These are phyloP conservation scores for Fraxinus platypoda DNA, from an alignment of 305 asterid species.

Conservation along the genomic window DNA sequence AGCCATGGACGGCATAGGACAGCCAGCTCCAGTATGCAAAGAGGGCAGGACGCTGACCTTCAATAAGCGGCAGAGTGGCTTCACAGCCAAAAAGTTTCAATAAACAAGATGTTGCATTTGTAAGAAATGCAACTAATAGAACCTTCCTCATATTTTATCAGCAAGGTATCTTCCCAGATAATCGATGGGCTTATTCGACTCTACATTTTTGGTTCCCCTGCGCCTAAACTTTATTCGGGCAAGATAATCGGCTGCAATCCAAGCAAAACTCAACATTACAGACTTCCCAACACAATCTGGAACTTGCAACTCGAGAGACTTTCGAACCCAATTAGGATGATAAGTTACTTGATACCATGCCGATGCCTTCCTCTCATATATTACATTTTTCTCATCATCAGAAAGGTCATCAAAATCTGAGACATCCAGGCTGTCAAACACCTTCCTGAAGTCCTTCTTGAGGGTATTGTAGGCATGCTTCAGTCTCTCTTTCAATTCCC, in stretches of 20 bases:
- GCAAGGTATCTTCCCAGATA: constrained; percentile 70
- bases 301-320: constrained; percentile 38
- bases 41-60: not conserved
- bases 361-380: constrained; percentile 78
- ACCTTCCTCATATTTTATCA: constrained; percentile 52
- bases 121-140: not conserved
- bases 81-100: constrained; percentile 18
- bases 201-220: constrained; percentile 33
- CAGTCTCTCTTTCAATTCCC: constrained; percentile 82
- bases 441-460: constrained; percentile 70
- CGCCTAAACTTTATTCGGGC: constrained; percentile 67
- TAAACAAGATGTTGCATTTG: not conserved
- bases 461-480: constrained; percentile 65
- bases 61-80: constrained; percentile 27
- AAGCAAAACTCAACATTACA: constrained; percentile 83
- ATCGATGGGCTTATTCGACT: constrained; percentile 61
- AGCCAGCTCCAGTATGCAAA: not conserved
- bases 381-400: constrained; percentile 50
- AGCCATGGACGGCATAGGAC: not conserved
- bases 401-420: constrained; percentile 47
- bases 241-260: constrained; percentile 92
- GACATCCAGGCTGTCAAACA: constrained; percentile 56
- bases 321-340: constrained; percentile 58
- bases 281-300: constrained; percentile 39
- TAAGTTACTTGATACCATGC: constrained; percentile 93